A percentile compares a stretch with the other conserved stretches of the same genome.
Conservation (phyloP, 495 filamentous ascomycete genomes). For the Tuber microsphaerosporum region DNA sequence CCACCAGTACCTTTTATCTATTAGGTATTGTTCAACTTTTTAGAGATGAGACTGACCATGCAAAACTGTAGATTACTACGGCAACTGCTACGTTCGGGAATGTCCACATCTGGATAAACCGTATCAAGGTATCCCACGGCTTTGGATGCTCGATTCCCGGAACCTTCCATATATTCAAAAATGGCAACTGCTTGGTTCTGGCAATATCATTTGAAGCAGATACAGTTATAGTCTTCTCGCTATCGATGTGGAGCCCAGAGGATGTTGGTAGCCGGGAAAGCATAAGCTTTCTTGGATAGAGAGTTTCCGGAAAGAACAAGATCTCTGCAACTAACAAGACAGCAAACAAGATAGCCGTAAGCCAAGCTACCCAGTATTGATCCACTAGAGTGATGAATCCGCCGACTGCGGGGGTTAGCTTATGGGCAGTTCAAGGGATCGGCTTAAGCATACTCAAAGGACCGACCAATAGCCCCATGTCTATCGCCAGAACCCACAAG, state of each 20-base stretch:
- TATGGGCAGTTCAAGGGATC: slow-evolving; percentile 1
- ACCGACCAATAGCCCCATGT: slow-evolving; percentile 53
- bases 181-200: slow-evolving; percentile 50
- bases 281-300: slow-evolving; percentile 54
- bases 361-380: slow-evolving; percentile 54
- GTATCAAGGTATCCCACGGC: slow-evolving; percentile 48
- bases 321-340: slow-evolving; percentile 50
- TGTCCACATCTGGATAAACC: slow-evolving; percentile 49
- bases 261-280: slow-evolving; percentile 40
- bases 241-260: slow-evolving; percentile 9
- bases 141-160: slow-evolving; percentile 53
- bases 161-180: slow-evolving; percentile 49
- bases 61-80: slow-evolving; percentile 52
- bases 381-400: slow-evolving; percentile 52
- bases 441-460: slow-evolving; percentile 44
- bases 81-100: slow-evolving; percentile 47
- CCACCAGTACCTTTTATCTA: slow-evolving; percentile 52
- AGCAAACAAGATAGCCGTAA: slow-evolving; percentile 54
- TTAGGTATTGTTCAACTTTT: neutral
- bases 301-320: slow-evolving; percentile 54
- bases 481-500: slow-evolving; percentile 56
- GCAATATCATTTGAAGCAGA: slow-evolving; percentile 29
- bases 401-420: slow-evolving; percentile 45
- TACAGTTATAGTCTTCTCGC: slow-evolving; percentile 38
- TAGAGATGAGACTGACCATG: slow-evolving; percentile 42